Percentiles rank a stretch among this genome's conserved stretches.
phyloP scores from a whole-genome alignment of 2,329 filamentous ascomycete genomes.

The Paramyrothecium roridum region DNA sequence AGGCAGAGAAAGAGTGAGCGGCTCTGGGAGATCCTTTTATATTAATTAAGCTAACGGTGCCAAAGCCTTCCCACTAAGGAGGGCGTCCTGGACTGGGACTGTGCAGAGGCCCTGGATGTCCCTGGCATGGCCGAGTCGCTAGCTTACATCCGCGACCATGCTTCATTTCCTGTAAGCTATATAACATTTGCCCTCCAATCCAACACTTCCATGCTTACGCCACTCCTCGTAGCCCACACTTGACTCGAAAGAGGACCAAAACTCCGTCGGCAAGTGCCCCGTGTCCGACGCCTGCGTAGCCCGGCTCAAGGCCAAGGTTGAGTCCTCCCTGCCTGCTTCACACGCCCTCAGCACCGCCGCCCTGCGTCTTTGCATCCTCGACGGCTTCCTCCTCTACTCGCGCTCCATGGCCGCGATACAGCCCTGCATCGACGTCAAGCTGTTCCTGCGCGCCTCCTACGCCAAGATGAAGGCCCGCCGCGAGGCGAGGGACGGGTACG shows the following conservation, averaged over 20 bases:
- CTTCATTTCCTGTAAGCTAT: constrained; percentile 57
- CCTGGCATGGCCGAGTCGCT: constrained; percentile 65
- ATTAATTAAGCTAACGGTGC: not conserved
- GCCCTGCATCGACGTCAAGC: constrained; percentile 65
- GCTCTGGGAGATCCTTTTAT: not conserved
- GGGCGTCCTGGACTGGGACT: constrained; percentile 87
- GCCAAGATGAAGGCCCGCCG: constrained; percentile 61
- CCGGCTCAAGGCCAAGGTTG: constrained; percentile 43
- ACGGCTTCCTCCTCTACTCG: constrained; percentile 85
- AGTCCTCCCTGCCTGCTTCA: constrained; percentile 40
- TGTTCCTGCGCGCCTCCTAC: constrained; percentile 74
- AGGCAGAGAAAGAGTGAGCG: constrained; percentile 64
- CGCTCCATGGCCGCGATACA: constrained; percentile 51
- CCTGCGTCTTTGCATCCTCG: constrained; percentile 67
- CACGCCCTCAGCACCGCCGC: constrained; percentile 29
- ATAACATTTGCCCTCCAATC: no score
- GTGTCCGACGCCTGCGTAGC: constrained; percentile 45
- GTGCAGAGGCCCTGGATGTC: constrained; percentile 73
- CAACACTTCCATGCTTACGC: not conserved
- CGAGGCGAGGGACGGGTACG: constrained; percentile 70
- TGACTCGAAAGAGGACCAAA: constrained; percentile 53
- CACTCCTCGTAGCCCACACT: constrained; percentile 19
- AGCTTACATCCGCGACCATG: constrained; percentile 65
- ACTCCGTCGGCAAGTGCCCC: constrained; percentile 55
- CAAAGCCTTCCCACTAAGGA: constrained; percentile 52